Conservation (phyloP, 306 rosid species). For the Vachellia pachyceras region DNA sequence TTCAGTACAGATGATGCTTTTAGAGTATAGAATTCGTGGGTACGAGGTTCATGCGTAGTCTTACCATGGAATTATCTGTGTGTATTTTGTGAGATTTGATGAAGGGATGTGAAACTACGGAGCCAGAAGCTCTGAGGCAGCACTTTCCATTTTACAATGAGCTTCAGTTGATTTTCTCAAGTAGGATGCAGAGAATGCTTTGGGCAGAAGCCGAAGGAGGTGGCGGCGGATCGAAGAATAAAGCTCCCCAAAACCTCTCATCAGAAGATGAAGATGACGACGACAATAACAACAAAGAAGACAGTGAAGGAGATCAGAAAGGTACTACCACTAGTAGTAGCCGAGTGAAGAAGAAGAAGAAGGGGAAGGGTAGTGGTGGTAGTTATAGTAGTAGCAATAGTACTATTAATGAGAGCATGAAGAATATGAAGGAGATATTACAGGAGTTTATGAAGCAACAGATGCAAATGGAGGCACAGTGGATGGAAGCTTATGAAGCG, state of each 20-base stretch:
- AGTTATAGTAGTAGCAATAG: not conserved
- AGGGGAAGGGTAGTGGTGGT: not conserved
- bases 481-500: constrained; percentile 82
- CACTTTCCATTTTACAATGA: constrained; percentile 93
- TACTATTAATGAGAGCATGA: not conserved
- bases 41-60: not conserved
- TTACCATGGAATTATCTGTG: not conserved
- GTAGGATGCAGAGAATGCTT: constrained; percentile 73
- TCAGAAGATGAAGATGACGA: constrained; percentile 74
- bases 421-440: constrained; percentile 65
- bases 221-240: constrained; percentile 68
- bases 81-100: constrained; percentile 38
- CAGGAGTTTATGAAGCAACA: constrained; percentile 88
- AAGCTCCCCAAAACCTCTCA: constrained; percentile 39
- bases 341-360: constrained; percentile 54
- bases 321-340: constrained; percentile 23
- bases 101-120: constrained; percentile 94
- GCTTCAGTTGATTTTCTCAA: constrained; percentile 63
- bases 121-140: constrained; percentile 66
- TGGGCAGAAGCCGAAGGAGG: constrained; percentile 82
- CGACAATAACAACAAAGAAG: constrained; percentile 39
- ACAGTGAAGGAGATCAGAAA: constrained; percentile 55
- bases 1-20: not conserved
- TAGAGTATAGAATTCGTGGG: not conserved
- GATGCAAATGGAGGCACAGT: constrained; percentile 74